These are phyloP conservation scores for Monosporozyma yasuniensis DNA, from an alignment of 805 yeast genomes.

Conservation along the genomic window DNA sequence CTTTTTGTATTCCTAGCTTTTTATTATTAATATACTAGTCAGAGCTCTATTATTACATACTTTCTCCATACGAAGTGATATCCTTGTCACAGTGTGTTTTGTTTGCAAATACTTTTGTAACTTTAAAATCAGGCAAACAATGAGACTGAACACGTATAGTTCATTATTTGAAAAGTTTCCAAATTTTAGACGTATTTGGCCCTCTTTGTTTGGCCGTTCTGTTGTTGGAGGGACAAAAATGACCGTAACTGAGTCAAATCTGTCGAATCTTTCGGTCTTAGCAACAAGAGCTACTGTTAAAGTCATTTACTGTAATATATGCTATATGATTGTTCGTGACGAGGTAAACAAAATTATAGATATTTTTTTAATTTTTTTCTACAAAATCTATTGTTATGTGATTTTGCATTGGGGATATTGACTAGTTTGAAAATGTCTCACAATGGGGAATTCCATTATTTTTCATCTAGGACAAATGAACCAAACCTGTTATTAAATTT, in stretches of 20 bases:
- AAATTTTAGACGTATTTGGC: neutral
- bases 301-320: neutral
- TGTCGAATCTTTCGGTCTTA: neutral
- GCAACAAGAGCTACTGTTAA: neutral
- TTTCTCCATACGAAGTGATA: neutral
- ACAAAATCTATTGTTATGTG: neutral
- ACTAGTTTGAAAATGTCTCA: conserved; percentile 8
- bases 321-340: neutral
- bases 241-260: neutral
- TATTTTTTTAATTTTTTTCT: neutral
- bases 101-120: neutral
- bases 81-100: neutral
- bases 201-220: neutral
- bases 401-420: neutral
- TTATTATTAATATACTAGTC: neutral
- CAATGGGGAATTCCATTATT: neutral
- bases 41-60: neutral
- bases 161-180: neutral
- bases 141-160: neutral
- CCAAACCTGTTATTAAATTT: neutral
- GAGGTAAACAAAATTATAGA: neutral
- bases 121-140: neutral
- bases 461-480: neutral
- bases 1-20: neutral
- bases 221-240: neutral